Evolutionary conservation across 441 rosid genomes (phyloP).

Genomic region (Isatis lusitanica): DNA sequence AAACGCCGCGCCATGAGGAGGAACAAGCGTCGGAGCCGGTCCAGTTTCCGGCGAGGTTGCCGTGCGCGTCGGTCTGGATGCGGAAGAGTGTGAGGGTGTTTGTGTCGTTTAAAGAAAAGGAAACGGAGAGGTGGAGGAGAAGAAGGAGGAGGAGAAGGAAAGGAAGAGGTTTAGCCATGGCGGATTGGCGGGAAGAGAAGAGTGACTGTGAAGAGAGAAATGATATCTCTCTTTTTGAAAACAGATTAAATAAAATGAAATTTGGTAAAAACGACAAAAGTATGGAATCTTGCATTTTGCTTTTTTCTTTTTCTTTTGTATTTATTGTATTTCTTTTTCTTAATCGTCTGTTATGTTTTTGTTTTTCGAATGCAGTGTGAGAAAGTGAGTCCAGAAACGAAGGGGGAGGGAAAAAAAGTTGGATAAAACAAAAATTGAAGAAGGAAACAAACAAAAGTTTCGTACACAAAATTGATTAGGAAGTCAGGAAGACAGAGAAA

Average conservation of each 20-base stretch:
- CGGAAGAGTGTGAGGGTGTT: conserved; percentile 80
- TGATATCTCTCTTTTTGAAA: conserved; percentile 18
- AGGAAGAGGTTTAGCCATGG: conserved; percentile 29
- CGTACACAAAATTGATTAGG: background rate
- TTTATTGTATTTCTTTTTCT: background rate
- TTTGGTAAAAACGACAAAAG: conserved; percentile 16
- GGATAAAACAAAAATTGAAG: conserved; percentile 7
- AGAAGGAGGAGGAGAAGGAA: conserved; percentile 23
- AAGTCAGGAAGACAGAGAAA: background rate
- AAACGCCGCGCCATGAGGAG: conserved; percentile 72
- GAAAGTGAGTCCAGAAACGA: background rate
- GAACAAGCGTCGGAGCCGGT: conserved; percentile 69
- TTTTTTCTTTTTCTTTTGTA: conserved; percentile 18
- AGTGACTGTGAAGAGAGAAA: conserved; percentile 25
- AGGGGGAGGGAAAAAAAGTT: background rate
- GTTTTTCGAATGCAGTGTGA: background rate
- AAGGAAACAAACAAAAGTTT: conserved; percentile 14
- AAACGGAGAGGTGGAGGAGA: conserved; percentile 26
- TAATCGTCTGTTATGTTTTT: background rate
- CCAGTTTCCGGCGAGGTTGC: conserved; percentile 82
- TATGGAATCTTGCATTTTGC: conserved; percentile 17
- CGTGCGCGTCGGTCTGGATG: conserved; percentile 78
- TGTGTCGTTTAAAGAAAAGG: conserved; percentile 58
- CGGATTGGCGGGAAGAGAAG: conserved; percentile 39
- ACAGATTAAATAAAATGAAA: background rate